phyloP scores from a whole-genome alignment of 441 rosid genomes.

The Pelargonium myrrhifolium region DNA sequence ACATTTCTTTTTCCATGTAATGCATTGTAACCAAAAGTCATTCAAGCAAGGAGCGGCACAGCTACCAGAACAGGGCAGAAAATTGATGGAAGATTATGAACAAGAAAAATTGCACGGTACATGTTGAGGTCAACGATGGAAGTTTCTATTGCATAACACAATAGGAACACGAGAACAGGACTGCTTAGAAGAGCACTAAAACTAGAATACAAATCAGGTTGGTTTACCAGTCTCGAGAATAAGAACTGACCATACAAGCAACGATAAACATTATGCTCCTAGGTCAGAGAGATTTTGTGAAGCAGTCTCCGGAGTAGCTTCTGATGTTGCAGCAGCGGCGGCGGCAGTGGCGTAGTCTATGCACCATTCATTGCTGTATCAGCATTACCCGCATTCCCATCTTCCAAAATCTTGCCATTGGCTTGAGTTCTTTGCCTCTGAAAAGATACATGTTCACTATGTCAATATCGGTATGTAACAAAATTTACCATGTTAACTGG shows the following conservation, averaged over 20 bases:
- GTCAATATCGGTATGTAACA: neutral
- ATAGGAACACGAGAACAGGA: neutral
- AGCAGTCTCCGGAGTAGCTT: conserved; percentile 15
- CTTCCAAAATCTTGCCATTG: conserved; percentile 77
- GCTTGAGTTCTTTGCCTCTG: conserved; percentile 85
- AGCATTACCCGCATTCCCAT: conserved; percentile 47
- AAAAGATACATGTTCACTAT: conserved; percentile 11
- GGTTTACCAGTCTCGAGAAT: conserved; percentile 20
- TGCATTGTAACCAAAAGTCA: too few species aligned
- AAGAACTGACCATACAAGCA: conserved; percentile 13
- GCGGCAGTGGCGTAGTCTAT: conserved; percentile 32
- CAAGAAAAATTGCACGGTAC: too few species aligned
- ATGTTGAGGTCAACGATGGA: neutral
- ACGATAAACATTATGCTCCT: conserved; percentile 11
- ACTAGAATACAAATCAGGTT: conserved; percentile 32
- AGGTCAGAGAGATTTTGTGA: conserved; percentile 13
- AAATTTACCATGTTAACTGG: neutral
- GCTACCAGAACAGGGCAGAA: too few species aligned
- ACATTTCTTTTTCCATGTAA: too few species aligned
- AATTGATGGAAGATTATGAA: too few species aligned
- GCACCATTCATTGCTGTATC: conserved; percentile 74
- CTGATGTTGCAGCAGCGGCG: neutral
- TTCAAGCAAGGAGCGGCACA: too few species aligned
- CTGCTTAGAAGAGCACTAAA: too few species aligned
- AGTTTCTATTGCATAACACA: neutral